Conservation (phyloP, 2,329 filamentous ascomycete genomes). For the Penicillium sp. region DNA sequence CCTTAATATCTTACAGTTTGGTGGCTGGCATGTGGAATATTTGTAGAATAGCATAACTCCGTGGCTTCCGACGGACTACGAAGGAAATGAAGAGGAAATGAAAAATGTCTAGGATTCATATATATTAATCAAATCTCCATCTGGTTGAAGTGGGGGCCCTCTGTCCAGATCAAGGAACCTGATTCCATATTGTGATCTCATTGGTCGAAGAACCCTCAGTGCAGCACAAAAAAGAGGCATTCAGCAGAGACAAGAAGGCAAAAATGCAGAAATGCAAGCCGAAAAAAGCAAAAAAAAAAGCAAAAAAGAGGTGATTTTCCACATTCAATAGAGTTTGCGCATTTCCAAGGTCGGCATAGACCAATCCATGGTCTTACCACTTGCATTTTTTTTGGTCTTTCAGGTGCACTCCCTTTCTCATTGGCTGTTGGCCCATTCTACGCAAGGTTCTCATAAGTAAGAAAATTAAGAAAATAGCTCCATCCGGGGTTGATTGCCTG, state of each 20-base stretch:
- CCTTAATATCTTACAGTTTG: not conserved
- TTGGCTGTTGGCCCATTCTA: not conserved
- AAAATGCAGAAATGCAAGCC: not conserved
- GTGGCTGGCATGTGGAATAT: not conserved
- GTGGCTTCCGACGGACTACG: not conserved
- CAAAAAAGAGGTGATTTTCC: not conserved
- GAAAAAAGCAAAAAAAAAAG: not conserved
- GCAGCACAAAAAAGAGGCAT: not conserved
- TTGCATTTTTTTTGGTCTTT: not conserved
- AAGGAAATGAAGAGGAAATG: not conserved
- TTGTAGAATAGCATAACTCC: not conserved
- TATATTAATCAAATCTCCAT: not conserved
- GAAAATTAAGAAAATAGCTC: not conserved
- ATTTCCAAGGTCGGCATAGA: not conserved
- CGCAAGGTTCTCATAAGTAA: not conserved
- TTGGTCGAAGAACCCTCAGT: not conserved
- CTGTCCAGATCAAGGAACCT: not conserved
- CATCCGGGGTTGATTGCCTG: not conserved
- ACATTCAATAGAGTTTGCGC: not conserved
- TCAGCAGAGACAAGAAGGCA: not conserved
- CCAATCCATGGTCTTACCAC: not conserved
- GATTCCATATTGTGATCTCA: not conserved
- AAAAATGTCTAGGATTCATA: not conserved
- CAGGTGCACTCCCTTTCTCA: not conserved
- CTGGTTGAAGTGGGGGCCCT: not conserved